Evolutionary conservation across 305 asterid species (phyloP), one percentile per base, ranked within the genome.

Genomic region (Petunia hybrid): DNA sequence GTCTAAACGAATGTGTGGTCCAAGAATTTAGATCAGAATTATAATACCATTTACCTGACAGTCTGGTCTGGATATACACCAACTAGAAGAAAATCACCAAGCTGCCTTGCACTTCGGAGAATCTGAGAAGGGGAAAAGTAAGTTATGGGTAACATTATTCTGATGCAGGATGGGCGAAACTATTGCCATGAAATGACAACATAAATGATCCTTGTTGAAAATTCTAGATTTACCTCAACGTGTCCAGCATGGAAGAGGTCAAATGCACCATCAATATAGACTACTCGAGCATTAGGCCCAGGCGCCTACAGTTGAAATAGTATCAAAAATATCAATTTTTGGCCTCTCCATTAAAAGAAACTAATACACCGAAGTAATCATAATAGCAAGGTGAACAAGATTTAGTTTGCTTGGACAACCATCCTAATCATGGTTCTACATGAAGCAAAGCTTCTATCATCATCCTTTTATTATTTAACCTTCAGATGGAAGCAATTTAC

Each of bases 161-260:
- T 53, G 63, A 53, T 74, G 51, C 79, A 53, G 64, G 79, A 38
- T 0, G 4, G 14, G 5, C n/a, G 7, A 74, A 53, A 74, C 38
- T 4, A 14, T 41, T 74, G 9, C 45, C 79, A 14, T 3, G 64
- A 74, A 53, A 74, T 3, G 3, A 74, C 38, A 53, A 53, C 48
- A 74, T 53, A 38, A 74, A 74, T 2, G 16, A 74, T 51, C 64
- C 38, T 78, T 7, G 16, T 13, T 38, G 35, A 73, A 55, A 9
- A 53, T 7, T 16, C 41, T 57, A 42, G 14, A 84, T 55, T 38
- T 88, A 95, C 99, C 98, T 92, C 97, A 70, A 95, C 97, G 12
- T 95, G 99, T 66, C 99, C 98, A 69, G 99, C 99, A 85, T 95
- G 99, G 77, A 94, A 95, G 83, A 94, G 95, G 88, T 95, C 99